A percentile compares a stretch with the other conserved stretches of the same genome.
These are phyloP conservation scores for Cicer yamashitae DNA, from an alignment of 306 rosid species.

Conservation along the genomic window DNA sequence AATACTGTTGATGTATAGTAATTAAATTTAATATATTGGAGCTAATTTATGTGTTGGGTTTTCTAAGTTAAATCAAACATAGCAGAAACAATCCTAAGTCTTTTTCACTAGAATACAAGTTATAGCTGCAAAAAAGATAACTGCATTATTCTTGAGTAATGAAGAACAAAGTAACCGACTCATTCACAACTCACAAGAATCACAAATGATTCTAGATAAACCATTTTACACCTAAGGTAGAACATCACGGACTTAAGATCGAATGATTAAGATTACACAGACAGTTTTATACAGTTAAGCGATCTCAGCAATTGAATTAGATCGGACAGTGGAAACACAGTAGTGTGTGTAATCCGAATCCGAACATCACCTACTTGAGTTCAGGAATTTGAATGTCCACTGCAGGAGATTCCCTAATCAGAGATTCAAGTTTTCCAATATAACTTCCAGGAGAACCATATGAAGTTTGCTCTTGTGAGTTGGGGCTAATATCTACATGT, in stretches of 20 bases:
- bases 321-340: too few relatives aligned
- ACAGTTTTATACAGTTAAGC: too few relatives aligned
- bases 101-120: neutral
- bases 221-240: neutral
- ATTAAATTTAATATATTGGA: too few relatives aligned
- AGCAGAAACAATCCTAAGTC: too few relatives aligned
- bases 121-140: neutral
- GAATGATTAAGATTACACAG: too few relatives aligned
- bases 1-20: too few relatives aligned
- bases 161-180: neutral
- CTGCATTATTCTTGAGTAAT: neutral
- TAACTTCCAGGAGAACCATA: conserved; percentile 46
- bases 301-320: too few relatives aligned
- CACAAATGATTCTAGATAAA: conserved; percentile 24
- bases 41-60: too few relatives aligned
- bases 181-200: neutral
- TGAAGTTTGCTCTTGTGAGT: conserved; percentile 46
- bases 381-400: conserved; percentile 48
- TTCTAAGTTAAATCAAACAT: too few relatives aligned
- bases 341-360: too few relatives aligned
- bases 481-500: conserved; percentile 42
- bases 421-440: conserved; percentile 54
- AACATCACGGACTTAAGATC: neutral
- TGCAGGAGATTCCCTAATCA: conserved; percentile 56
- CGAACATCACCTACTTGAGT: conserved; percentile 35